Evolutionary conservation across 306 rosid genomes (phyloP).

Genomic region (Cucurbita ficifolia): DNA sequence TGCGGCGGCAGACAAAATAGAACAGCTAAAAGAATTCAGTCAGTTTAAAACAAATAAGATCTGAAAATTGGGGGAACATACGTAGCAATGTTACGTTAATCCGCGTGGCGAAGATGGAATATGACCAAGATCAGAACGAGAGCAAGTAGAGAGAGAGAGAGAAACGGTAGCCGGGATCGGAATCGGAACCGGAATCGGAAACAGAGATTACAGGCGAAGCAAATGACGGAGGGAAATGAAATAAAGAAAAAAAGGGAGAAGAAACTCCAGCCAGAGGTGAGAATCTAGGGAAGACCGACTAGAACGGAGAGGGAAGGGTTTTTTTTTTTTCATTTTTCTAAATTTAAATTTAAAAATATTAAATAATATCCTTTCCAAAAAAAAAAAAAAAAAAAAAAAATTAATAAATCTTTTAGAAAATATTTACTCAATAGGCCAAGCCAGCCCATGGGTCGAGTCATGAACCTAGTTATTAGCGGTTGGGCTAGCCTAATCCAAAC

Average conservation of each 20-base stretch:
- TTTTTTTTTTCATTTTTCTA: no score
- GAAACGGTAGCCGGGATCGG: neutral
- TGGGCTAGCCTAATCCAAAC: no score
- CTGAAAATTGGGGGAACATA: neutral
- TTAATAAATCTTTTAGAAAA: no score
- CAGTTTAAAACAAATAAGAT: neutral
- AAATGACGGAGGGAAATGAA: neutral
- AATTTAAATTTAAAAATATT: no score
- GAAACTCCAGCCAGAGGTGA: no score
- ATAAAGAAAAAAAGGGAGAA: neutral
- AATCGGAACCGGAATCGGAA: no score
- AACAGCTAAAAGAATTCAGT: neutral
- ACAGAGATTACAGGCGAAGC: no score
- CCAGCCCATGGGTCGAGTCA: no score
- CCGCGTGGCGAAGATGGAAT: neutral
- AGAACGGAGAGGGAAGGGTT: neutral
- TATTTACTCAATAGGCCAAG: no score
- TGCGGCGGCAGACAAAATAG: neutral
- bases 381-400: no score
- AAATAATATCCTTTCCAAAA: no score
- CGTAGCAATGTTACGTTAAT: neutral
- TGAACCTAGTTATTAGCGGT: no score
- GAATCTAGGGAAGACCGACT: neutral
- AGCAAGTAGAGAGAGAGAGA: neutral
- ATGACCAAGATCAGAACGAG: neutral